Base-by-base conservation (phyloP, 1,139 yeast species). In the Kurtzmaniella quercitrusa region DNA sequence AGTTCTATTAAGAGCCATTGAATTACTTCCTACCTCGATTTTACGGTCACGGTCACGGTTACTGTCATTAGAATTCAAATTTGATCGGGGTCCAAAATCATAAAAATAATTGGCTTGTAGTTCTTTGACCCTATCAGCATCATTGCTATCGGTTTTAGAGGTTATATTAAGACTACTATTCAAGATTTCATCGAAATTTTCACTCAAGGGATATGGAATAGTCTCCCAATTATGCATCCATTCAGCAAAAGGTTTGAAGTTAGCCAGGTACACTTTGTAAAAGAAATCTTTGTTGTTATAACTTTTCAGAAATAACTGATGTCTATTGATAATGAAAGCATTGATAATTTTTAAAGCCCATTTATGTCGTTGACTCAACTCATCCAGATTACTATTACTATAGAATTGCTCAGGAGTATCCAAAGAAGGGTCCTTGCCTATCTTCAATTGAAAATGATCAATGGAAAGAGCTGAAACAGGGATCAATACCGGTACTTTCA, bases 401-500 rank as follows among this genome's bases (percentile, higher is more conserved):
- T 31, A 31, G 10, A 31, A 14, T 4, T 10, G 15, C 10, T 36
- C 25, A 12, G 66, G 56, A 46, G 7, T 49, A 48, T 16, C 56
- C 47, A 0, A 18, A 16, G 12, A 15, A 3, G 70, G 67, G 3
- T 54, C 49, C 21, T 59, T 55, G 41, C 51, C 49, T 18, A 57
- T 54, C 36, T 10, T 31, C 18, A 14, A 16, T 14, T 14, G 18
- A 8, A 68, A 49, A 50, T 72, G 77, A 36, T 70, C 70, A 1
- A 70, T 48, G 3, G 77, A 70, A 46, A 50, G 67, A 2, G 67
- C 48, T 0, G 75, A 72, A 2, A 65, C 50, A 1, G 77, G 76
- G 0, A 71, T 57, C n/a, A 66, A 47, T 9, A 73, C 58, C 0
- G 75, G 76, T 7, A 65, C 58, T 23, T 60, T 55, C n/a, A 48